A percentile compares a stretch with the other conserved stretches of the same genome.
Evolutionary conservation across 345 rosid genomes (phyloP).

Genomic region (Cardamine chenopodiifolia): DNA sequence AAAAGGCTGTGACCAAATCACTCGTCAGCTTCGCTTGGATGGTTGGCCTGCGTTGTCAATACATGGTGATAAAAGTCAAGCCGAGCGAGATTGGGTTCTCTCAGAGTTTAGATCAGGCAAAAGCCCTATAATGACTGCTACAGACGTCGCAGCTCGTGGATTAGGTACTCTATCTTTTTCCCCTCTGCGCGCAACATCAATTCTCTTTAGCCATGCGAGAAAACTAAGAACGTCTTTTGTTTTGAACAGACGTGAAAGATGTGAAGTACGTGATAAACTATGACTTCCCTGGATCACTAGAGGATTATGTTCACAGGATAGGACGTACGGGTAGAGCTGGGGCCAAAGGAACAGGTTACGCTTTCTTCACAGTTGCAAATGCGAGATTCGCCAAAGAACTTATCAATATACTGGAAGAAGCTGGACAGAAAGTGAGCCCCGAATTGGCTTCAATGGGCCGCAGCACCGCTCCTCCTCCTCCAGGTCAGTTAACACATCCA

Average conservation of each 20-base stretch:
- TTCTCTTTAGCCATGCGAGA: background rate
- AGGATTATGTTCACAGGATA: constrained; percentile 97
- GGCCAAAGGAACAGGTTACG: constrained; percentile 98
- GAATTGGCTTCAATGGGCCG: constrained; percentile 97
- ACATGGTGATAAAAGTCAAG: constrained; percentile 99
- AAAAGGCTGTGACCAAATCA: constrained; percentile 97
- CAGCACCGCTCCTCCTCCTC: constrained; percentile 83
- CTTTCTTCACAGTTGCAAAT: constrained; percentile 94
- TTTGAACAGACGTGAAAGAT: constrained; percentile 88
- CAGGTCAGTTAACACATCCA: constrained; percentile 56
- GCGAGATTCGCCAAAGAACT: constrained; percentile 97
- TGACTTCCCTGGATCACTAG: constrained; percentile 98
- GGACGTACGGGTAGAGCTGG: constrained; percentile 99
- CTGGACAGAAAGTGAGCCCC: constrained; percentile 91
- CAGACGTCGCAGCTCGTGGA: constrained; percentile 99
- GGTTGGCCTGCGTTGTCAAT: constrained; percentile 99
- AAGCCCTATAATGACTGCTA: constrained; percentile 99
- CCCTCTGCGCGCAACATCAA: background rate
- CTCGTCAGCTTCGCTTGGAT: constrained; percentile 99
- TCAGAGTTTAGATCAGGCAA: constrained; percentile 97
- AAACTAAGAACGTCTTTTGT: constrained; percentile 24
- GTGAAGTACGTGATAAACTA: constrained; percentile 94
- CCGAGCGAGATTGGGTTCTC: constrained; percentile 99
- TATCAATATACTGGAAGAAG: constrained; percentile 85
- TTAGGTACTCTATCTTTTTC: constrained; percentile 56